Evolutionary conservation across 169 alveolate species (phyloP).

Genomic region (Eimeria maxima): DNA sequence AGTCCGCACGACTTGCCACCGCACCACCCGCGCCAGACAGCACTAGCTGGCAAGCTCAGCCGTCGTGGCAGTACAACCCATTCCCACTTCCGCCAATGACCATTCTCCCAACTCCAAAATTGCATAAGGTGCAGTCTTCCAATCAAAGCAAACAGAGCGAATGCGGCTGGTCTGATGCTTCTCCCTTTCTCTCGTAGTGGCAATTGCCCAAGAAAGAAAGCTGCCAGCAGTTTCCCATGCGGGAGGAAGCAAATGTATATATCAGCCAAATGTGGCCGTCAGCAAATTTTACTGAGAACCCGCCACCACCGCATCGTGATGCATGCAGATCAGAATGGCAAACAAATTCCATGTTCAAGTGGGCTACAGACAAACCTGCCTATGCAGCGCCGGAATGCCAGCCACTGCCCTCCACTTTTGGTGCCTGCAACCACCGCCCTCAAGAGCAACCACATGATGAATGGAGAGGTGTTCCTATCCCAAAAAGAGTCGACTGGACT

Average conservation of each 20-base stretch:
- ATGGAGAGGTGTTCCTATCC: background rate
- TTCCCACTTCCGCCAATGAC: background rate
- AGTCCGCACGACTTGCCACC: background rate
- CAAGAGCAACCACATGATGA: background rate
- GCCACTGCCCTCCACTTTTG: background rate
- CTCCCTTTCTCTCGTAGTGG: background rate
- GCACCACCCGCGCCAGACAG: background rate
- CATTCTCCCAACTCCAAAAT: slow-evolving; percentile 7
- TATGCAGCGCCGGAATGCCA: background rate
- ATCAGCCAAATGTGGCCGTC: background rate
- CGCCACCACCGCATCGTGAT: background rate
- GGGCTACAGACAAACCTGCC: background rate
- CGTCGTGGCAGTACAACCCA: background rate
- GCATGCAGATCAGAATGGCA: background rate
- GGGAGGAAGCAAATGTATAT: background rate
- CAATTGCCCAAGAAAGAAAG: background rate
- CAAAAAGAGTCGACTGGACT: background rate
- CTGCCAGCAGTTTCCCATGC: background rate
- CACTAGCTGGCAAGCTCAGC: background rate
- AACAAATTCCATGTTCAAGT: background rate
- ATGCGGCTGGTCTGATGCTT: background rate
- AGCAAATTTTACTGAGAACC: background rate
- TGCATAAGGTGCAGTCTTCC: background rate
- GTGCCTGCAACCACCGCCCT: background rate
- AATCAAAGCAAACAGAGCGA: background rate